Base-by-base conservation (phyloP, 2,329 filamentous ascomycete species). In the Talaromyces albobiverticillius region DNA sequence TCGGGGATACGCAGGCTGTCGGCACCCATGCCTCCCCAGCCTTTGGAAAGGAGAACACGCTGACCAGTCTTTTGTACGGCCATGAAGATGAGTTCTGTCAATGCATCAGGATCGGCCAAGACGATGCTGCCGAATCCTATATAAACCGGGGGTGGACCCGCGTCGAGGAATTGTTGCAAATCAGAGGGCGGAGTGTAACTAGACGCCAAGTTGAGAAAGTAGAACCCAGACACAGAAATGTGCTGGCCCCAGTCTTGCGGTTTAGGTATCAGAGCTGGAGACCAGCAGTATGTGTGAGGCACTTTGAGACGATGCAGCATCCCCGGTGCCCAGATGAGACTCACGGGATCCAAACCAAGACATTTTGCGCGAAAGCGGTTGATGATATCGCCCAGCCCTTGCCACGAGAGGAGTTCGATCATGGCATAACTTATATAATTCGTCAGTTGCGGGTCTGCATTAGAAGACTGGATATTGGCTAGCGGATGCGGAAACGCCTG, bases 81-180 rank as follows among this genome's bases (percentile, higher is more conserved):
- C 11, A 88, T 83, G 54, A 92, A 88, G 5, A 93, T 86, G 55
- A 85, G 79, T n/a, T 79, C 74, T 0, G 88, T 91, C 70, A 92
- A 81, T 0, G 75, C 82, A 56, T 87, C 81, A 0, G 88, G 87
- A 57, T 92, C 84, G 52, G 91, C 86, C 0, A 92, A 84, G 1
- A 93, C 88, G 49, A 93, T 92, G 0, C 87, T 90, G 0, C 89
- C 89, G 61, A 93, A 93, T 0, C 89, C 89, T 57, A 93, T 89
- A 63, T 93, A 93, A 0, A 93, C 81, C 0, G 89, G 89, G 2
- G 87, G 83, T 2, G 86, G 82, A 0, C 89, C 88, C 23, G 79
- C 79, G 14, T 79, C 79, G 1, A 93, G 75, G 60, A 92, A 93
- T 0, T 76, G 75, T 1, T 79, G 78, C 9, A 94, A 76, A 1